These are phyloP conservation scores for Panaeolus papilionaceus DNA, from an alignment of 768 basidiomycete species.

Conservation along the genomic window DNA sequence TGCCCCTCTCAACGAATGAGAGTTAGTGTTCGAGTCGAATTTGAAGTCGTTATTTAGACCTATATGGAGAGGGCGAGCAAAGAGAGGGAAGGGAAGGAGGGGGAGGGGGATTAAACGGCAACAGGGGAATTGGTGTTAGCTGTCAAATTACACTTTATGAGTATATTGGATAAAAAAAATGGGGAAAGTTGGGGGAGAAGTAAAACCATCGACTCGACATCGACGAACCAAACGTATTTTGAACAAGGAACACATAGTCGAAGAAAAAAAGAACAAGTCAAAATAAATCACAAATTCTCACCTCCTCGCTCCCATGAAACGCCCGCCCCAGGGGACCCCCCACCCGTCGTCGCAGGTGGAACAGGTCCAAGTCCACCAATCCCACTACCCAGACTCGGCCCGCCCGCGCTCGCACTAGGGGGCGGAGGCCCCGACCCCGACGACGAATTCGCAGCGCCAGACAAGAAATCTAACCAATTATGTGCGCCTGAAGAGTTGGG, in stretches of 20 bases:
- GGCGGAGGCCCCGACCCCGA: background rate
- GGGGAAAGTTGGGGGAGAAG: background rate
- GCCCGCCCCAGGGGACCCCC: constrained; percentile 2
- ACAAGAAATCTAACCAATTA: constrained; percentile 2
- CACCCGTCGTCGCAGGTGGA: constrained; percentile 9
- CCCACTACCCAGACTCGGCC: constrained; percentile 1
- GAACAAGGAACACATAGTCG: background rate
- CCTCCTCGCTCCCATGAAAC: constrained; percentile 13
- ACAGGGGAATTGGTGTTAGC: constrained; percentile 15
- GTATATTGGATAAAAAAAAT: constrained; percentile 8
- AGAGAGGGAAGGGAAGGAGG: background rate
- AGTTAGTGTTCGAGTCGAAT: background rate
- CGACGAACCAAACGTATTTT: background rate
- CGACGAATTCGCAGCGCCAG: constrained; percentile 1
- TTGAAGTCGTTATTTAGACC: background rate
- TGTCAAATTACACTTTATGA: constrained; percentile 11
- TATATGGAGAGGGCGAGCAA: background rate
- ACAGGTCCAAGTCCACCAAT: background rate
- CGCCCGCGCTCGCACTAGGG: background rate
- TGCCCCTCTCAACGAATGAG: background rate
- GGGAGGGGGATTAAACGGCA: background rate
- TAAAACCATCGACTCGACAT: background rate
- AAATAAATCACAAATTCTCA: background rate
- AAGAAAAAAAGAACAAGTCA: background rate
- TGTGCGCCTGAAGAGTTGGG: background rate